Evolutionary conservation across 1,284 basidiomycete species (phyloP).

Genomic region (Peniophora sp.): DNA sequence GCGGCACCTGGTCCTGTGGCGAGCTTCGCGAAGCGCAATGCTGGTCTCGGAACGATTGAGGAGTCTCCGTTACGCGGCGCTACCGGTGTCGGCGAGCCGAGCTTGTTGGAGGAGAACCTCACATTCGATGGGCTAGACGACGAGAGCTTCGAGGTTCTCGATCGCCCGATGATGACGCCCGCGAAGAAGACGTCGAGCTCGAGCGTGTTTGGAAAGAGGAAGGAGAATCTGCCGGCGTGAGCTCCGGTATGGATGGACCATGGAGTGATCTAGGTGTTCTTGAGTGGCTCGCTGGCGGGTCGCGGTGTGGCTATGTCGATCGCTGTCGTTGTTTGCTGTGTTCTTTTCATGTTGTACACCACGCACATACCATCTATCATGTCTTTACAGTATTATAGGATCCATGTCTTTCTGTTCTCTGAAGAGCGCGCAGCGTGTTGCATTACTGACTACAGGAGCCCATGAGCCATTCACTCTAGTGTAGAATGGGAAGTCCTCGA

Average conservation of each 20-base stretch:
- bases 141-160: conserved; percentile 1
- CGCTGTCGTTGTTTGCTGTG: too few species aligned
- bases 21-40: conserved; percentile 38
- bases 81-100: background rate
- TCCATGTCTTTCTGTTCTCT: too few species aligned
- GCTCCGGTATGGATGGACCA: background rate
- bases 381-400: too few species aligned
- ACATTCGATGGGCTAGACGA: conserved; percentile 7
- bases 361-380: too few species aligned
- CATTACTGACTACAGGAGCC: too few species aligned
- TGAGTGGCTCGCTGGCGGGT: too few species aligned
- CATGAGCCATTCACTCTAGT: too few species aligned
- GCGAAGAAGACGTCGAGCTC: background rate
- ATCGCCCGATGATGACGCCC: background rate
- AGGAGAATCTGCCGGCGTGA: conserved; percentile 1
- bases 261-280: too few species aligned
- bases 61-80: background rate
- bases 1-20: conserved; percentile 43
- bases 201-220: background rate
- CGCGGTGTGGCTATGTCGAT: too few species aligned
- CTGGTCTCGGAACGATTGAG: background rate
- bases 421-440: too few species aligned
- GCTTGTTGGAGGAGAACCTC: conserved; percentile 7
- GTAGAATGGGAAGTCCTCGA: too few species aligned
- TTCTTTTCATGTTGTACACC: too few species aligned